Conservation (phyloP, 169 alveolate species). For the Plasmodium gonderi region DNA sequence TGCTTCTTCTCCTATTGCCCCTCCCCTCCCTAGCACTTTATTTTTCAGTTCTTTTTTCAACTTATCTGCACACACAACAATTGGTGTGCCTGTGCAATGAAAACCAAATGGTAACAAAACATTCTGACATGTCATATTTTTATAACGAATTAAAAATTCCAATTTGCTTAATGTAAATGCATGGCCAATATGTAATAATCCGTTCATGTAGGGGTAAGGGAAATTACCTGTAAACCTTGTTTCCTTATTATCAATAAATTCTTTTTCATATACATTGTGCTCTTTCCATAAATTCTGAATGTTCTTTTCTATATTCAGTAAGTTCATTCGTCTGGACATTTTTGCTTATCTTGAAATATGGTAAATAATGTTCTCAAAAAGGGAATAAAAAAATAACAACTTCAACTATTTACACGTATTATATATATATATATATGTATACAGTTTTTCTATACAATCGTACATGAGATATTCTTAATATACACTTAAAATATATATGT, state of each 20-base stretch:
- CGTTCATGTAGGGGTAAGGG: slow-evolving; percentile 99
- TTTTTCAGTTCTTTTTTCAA: slow-evolving; percentile 88
- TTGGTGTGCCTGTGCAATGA: slow-evolving; percentile 99
- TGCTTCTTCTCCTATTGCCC: not conserved
- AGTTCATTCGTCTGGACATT: slow-evolving; percentile 90
- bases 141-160: slow-evolving; percentile 97
- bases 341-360: slow-evolving; percentile 15
- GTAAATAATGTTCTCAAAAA: too few relatives aligned
- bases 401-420: too few relatives aligned
- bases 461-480: not conserved
- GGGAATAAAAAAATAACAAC: too few relatives aligned
- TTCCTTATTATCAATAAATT: slow-evolving; percentile 85
- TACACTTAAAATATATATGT: too few relatives aligned
- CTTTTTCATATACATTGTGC: slow-evolving; percentile 89
- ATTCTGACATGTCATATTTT: slow-evolving; percentile 94
- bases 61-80: slow-evolving; percentile 97
- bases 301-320: slow-evolving; percentile 89
- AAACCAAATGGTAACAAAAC: slow-evolving; percentile 98
- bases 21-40: not conserved
- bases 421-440: not conserved
- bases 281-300: slow-evolving; percentile 92
- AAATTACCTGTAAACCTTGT: slow-evolving; percentile 95
- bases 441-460: not conserved
- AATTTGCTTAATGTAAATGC: slow-evolving; percentile 97
- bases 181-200: slow-evolving; percentile 99